phyloP scores from a whole-genome alignment of 164 flowering plant species.

The Platanus orientalis region DNA sequence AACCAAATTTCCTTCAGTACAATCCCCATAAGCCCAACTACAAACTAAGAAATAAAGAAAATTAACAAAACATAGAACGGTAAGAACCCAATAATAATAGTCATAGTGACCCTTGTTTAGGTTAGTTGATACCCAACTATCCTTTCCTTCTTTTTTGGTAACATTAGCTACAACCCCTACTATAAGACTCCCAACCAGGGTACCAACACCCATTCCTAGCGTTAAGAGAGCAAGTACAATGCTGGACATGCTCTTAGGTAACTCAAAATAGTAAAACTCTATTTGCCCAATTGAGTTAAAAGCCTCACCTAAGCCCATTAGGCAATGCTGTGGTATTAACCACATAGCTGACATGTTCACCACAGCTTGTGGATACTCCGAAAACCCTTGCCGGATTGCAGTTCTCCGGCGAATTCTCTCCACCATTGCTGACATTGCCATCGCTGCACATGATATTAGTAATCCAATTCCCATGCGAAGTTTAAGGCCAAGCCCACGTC shows the following conservation, averaged over 20 bases:
- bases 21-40: constrained; percentile 31
- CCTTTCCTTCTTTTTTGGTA: constrained; percentile 16
- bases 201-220: constrained; percentile 62
- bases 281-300: constrained; percentile 68
- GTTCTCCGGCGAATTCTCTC: no score
- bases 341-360: constrained; percentile 79
- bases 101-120: constrained; percentile 32
- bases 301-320: constrained; percentile 72
- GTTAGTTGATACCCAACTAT: constrained; percentile 30
- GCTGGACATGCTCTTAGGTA: constrained; percentile 79
- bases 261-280: constrained; percentile 70
- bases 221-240: constrained; percentile 51
- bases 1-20: no score
- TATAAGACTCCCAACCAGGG: constrained; percentile 45
- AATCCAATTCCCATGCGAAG: constrained; percentile 52
- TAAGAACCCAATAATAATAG: constrained; percentile 29
- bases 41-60: constrained; percentile 21
- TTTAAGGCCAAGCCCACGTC: constrained; percentile 29
- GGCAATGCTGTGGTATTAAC: constrained; percentile 60
- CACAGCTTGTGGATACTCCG: constrained; percentile 12
- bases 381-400: constrained; percentile 40
- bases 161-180: constrained; percentile 33
- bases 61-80: constrained; percentile 15
- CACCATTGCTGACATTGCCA: constrained; percentile 26
- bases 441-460: constrained; percentile 17